Percentiles rank a stretch among this genome's conserved stretches.
These are phyloP conservation scores for Boletus rubescentipes DNA, from an alignment of 768 basidiomycete genomes.

Conservation along the genomic window DNA sequence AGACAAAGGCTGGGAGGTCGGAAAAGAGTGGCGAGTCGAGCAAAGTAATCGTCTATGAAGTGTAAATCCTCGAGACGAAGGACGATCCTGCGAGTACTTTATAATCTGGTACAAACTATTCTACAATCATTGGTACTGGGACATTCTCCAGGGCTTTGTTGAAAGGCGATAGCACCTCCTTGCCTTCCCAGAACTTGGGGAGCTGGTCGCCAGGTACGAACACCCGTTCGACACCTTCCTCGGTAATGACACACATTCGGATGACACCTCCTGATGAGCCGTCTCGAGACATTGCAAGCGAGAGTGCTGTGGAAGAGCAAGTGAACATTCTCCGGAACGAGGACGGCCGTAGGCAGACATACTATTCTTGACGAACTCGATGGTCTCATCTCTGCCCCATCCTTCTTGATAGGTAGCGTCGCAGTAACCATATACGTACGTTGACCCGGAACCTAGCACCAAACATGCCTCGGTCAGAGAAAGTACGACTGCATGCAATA, in stretches of 20 bases:
- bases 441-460: conserved; percentile 81
- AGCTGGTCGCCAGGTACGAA: conserved; percentile 91
- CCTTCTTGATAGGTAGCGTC: conserved; percentile 97
- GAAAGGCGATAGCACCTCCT: conserved; percentile 56
- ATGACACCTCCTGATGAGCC: conserved; percentile 98
- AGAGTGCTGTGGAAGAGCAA: conserved; percentile 57
- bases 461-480: neutral
- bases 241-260: conserved; percentile 95
- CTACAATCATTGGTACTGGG: conserved; percentile 46
- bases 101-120: conserved; percentile 27
- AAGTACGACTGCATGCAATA: neutral
- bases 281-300: conserved; percentile 96
- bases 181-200: conserved; percentile 88
- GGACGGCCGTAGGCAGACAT: conserved; percentile 32
- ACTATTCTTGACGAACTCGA: conserved; percentile 97
- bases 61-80: neutral
- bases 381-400: conserved; percentile 85
- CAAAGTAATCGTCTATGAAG: conserved; percentile 8
- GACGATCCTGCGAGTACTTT: neutral
- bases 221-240: conserved; percentile 85
- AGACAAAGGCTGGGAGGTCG: conserved; percentile 38
- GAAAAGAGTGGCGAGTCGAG: conserved; percentile 25
- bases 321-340: conserved; percentile 1
- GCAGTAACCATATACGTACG: conserved; percentile 98
- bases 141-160: conserved; percentile 21